Evolutionary conservation across 345 rosid genomes (phyloP).

Genomic region (Trapa bicornis): DNA sequence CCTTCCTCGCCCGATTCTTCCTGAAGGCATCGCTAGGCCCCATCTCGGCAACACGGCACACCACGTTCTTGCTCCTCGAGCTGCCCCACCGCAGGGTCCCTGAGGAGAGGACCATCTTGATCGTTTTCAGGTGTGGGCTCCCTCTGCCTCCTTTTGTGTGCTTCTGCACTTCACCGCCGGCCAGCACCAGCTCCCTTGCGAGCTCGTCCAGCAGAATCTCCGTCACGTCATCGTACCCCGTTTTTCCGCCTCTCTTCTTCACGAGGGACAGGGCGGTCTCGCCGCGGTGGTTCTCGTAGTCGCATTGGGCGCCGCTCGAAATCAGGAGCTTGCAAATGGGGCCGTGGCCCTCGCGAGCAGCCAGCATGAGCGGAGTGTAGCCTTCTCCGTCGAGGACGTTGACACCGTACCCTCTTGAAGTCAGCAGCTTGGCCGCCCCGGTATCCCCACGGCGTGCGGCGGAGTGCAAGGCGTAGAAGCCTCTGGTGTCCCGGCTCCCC

Average conservation of each 20-base stretch:
- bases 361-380: slow-evolving; percentile 89
- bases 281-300: slow-evolving; percentile 44
- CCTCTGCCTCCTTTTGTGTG: slow-evolving; percentile 86
- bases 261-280: slow-evolving; percentile 61
- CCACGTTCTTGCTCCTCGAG: slow-evolving; percentile 47
- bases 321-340: slow-evolving; percentile 54
- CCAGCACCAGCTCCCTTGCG: slow-evolving; percentile 43
- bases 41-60: slow-evolving; percentile 47
- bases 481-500: slow-evolving; percentile 57
- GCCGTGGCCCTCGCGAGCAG: slow-evolving; percentile 70
- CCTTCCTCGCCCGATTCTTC: slow-evolving; percentile 35
- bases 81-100: slow-evolving; percentile 82
- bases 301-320: slow-evolving; percentile 48
- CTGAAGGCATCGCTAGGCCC: slow-evolving; percentile 48
- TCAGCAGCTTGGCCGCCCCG: slow-evolving; percentile 54
- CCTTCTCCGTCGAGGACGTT: slow-evolving; percentile 69
- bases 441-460: slow-evolving; percentile 88
- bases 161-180: slow-evolving; percentile 50
- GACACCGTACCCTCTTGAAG: slow-evolving; percentile 53
- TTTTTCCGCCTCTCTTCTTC: slow-evolving; percentile 11
- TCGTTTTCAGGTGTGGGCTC: slow-evolving; percentile 41
- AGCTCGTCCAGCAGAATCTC: slow-evolving; percentile 54
- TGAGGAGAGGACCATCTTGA: slow-evolving; percentile 39
- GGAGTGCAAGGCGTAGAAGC: slow-evolving; percentile 85
- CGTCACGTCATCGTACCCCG: slow-evolving; percentile 29